Base-by-base conservation (phyloP, 148 eudicot genomes). In the Suaeda aralocaspica region DNA sequence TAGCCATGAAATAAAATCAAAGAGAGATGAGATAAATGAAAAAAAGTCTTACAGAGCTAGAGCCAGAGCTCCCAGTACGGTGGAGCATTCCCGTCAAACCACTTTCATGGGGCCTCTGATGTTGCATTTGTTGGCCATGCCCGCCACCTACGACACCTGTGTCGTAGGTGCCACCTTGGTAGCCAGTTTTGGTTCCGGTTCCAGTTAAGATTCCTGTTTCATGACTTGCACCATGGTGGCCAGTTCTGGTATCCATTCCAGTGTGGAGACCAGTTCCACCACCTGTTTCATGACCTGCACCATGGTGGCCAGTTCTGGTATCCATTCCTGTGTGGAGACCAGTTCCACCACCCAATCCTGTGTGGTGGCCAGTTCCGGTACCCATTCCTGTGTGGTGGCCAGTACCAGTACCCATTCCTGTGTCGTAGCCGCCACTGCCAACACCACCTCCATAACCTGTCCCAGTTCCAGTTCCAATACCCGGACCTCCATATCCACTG, bases 11-110 rank as follows among this genome's bases (percentile, higher is more conserved):
- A 36, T 8, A 36, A 36, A 36, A 3, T 36, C 41, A 36, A 36
- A 36, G 41, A n/a, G 41, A 36, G 8, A 36, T 36, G 11, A 34
- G 24, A 50, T 21, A 30, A 16, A 24, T n/a, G n/a, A 22, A 8
- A 39, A 14, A 48, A 26, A 8, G 31, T 30, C 78, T 77, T 84
- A 90, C 92, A 1, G 90, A 88, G 80, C 90, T 83, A 48, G 96
- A 90, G 80, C 90, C 80, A 3, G 88, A 85, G 85, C 91, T 84
- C 61, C 92, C 92, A 52, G 92, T 84, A 58, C 92, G 91, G 61
- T 81, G 89, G 63, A 88, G 84, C 61, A 81, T 74, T 30, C 77
- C 89, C 5, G 80, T 22, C 6, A n/a, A n/a, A n/a, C 62, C 75
- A 50, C 78, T 77, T 6, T 80, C 81, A 30, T 57, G 52, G 9